Base-by-base conservation (phyloP, 2,329 filamentous ascomycete species). In the Cercospora sojina region DNA sequence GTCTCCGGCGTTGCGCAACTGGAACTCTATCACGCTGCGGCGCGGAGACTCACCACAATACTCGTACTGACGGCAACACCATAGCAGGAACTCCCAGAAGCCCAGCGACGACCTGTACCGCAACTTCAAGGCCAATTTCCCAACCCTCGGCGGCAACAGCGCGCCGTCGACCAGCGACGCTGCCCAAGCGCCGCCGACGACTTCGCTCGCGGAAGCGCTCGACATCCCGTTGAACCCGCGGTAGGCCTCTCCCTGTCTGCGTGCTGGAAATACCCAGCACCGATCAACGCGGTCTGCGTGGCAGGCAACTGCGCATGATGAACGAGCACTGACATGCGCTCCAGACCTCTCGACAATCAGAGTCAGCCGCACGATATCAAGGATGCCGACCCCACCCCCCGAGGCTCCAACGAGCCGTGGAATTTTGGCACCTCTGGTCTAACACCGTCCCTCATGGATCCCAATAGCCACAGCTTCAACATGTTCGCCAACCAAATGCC, bases 391-490 rank as follows among this genome's bases (percentile, higher is more conserved):
- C 90, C 91, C 20, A 96, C 92, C 3, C 92, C 92, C 5, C 87
- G 91, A 77, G 90, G 89, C 18, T 86, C 90, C 49, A 88, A 90
- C 74, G 93, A 97, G 72, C 88, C 86, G 73, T 95, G 93, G 89
- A 87, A 91, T 71, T 78, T 79, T 70, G 72, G 70, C 47, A 69
- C 72, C 55, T 75, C 77, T 58, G 77, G 77, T 41, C 93, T 97
- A 75, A 96, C 93, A 2, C 92, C 93, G 3, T 95, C 93, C 23
- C 83, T 96, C 65, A 86, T 98, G 76, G 94, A 98, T 76, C 88
- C 92, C 18, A 92, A 90, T 77, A 91, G 91, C 31, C 92, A 92
- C 77, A 87, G 88, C 25, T 97, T 97, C 79, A 85, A 88, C 67
- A 85, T 85, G 64, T 94, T 96, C 75, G 88, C 90, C 70, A 92